Base-by-base conservation (phyloP, 345 rosid species). In the Eucalyptus erythrocorys region DNA sequence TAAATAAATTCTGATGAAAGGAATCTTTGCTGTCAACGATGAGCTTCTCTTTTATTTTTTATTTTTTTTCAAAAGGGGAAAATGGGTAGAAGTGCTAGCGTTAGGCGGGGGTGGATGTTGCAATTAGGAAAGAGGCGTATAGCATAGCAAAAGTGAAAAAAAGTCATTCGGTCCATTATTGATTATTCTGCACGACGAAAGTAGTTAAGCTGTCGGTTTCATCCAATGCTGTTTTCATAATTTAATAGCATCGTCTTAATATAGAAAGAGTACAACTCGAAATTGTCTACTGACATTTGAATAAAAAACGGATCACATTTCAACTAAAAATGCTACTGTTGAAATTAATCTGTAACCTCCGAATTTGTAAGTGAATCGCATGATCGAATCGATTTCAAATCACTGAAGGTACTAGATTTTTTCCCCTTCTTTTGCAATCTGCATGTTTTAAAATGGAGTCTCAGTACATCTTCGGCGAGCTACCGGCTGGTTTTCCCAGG, bases 221-320 rank as follows among this genome's bases (percentile, higher is more conserved):
- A 3, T 51, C 16, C 8, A 8, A 6, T 1, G 68, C 16, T 61
- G 34, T 3, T 30, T 3, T 61, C 34, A 34, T 30, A 61, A 8
- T 61, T 61, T 61, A 1, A 8, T 27, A 3, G 32, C 14, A 30
- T 59, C 14, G 13, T 59, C 8, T 2, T 27, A 59, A 7, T 2
- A 1, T 13, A 27, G 68, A 51, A 51, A 51, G 0, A 2, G 8
- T 51, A 51, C 0, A 51, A 51, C 30, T 55, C 30, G 0, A 55
- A 2, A 24, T 22, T 24, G 61, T 55, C 61, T 0, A 55, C 11
- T 55, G 13, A 2, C 13, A 1, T 19, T 68, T 68, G 80, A 1
- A 68, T 68, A 3, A 24, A 16, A 2, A 34, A 2, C 11, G 1
- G 13, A 19, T 16, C 22, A 1, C 9, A 9, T 68, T 16, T 68